Evolutionary conservation across 192 early-diverging fungal species (phyloP), one percentile per base, ranked within the genome.

Genomic region (Coemansia sp.): DNA sequence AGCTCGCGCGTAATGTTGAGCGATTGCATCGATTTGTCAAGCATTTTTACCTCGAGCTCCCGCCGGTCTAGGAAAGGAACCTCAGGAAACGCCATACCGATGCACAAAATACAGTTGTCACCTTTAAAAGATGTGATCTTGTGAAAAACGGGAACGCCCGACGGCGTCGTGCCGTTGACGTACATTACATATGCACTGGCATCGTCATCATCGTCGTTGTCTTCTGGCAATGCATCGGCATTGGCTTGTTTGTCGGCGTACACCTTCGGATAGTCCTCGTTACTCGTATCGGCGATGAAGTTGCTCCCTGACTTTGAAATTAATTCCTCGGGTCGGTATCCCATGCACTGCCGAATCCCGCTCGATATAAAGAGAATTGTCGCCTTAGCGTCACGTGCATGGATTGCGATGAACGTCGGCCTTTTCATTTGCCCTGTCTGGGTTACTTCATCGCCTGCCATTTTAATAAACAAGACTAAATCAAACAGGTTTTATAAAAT

Each of bases 141-240:
- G 25, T 63, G 60, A 40, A 76, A 44, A 3, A 76, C 68, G 1
- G 68, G 68, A 8, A 31, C 48, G 26, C 68, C 68, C 15, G 42
- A 51, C 34, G 57, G 38, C 17, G 57, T 64, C 52, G 51, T 71
- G 28, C 64, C 37, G 52, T 76, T 76, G 60, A 71, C 62, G 53
- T 71, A 76, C 74, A 76, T 76, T 6, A 76, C 68, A 23, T 64
- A 76, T 7, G 68, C 74, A 40, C 60, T 76, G 49, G 68, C 74
- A 11, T 77, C 75, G 4, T 75, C 74, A 54, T 76, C 75, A 9
- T 61, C 74, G 10, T 58, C 38, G 34, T 67, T 60, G 25, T 57
- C 49, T 40, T 66, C 58, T 4, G 25, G 2, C 25, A 26, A 2
- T 4, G 25, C 25, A 38, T 64, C 59, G 52, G 46, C 2, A 62